phyloP scores from a whole-genome alignment of 208 protist species.

The Acanthamoeba healyi region DNA sequence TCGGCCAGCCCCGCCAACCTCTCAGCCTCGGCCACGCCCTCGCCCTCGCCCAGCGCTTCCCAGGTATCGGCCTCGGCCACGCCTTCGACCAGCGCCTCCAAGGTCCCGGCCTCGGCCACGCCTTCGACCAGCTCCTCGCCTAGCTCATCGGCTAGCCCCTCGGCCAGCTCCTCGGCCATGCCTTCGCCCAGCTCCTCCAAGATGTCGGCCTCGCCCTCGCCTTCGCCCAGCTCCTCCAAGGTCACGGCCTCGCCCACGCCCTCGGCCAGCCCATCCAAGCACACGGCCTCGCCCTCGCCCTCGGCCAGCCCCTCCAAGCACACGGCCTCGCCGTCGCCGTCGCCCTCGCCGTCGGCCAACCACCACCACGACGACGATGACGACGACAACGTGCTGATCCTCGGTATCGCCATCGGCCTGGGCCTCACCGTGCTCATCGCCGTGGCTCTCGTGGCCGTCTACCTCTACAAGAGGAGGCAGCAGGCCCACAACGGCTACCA shows the following conservation, averaged over 20 bases:
- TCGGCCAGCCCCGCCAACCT: neutral
- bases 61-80: neutral
- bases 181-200: no score
- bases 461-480: neutral
- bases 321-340: no score
- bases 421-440: neutral
- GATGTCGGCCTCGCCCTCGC: neutral
- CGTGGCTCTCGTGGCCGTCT: neutral
- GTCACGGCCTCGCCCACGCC: neutral
- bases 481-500: neutral
- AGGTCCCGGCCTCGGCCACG: no score
- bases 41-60: no score
- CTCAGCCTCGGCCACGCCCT: neutral
- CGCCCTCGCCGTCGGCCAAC: no score
- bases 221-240: neutral
- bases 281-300: neutral
- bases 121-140: no score
- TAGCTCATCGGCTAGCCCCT: no score
- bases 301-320: neutral
- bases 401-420: neutral
- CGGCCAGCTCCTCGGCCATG: no score
- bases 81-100: neutral
- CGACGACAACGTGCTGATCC: neutral
- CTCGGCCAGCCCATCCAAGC: no score
- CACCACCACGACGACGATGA: neutral